phyloP scores from a whole-genome alignment of 2,329 filamentous ascomycete genomes.

The Botryotinia narcissicola region DNA sequence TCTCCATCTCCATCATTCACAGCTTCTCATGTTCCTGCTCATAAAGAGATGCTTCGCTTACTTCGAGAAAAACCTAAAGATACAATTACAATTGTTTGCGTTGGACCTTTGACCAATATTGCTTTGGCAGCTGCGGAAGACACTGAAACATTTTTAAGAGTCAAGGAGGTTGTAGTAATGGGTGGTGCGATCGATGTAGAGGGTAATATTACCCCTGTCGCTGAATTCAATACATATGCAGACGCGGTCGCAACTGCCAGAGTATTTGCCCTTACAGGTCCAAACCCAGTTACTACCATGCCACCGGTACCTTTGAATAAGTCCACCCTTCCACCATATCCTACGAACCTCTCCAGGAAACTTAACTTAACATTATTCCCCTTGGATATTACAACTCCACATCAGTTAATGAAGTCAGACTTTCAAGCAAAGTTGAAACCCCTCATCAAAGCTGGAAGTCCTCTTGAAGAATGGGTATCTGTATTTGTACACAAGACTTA shows the following conservation, averaged over 20 bases:
- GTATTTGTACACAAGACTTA: slow-evolving; percentile 72
- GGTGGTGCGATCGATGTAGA: slow-evolving; percentile 76
- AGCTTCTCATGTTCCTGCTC: slow-evolving; percentile 69
- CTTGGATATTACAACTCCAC: slow-evolving; percentile 72
- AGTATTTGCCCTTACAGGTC: slow-evolving; percentile 74
- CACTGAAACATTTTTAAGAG: slow-evolving; percentile 81
- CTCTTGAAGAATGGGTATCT: slow-evolving; percentile 69
- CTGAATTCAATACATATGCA: slow-evolving; percentile 95
- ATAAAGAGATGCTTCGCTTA: slow-evolving; percentile 86
- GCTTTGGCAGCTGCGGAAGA: slow-evolving; percentile 86
- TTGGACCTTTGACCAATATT: slow-evolving; percentile 92
- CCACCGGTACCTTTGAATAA: slow-evolving; percentile 60
- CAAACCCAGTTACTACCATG: slow-evolving; percentile 73
- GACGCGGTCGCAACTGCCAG: slow-evolving; percentile 76
- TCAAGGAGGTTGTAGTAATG: slow-evolving; percentile 94
- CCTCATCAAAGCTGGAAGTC: slow-evolving; percentile 60
- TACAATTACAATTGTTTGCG: slow-evolving; percentile 83
- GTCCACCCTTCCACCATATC: slow-evolving; percentile 59
- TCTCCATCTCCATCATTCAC: slow-evolving; percentile 59
- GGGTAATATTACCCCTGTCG: slow-evolving; percentile 82
- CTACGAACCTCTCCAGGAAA: slow-evolving; percentile 57
- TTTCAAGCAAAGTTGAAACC: slow-evolving; percentile 57
- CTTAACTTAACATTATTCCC: slow-evolving; percentile 71
- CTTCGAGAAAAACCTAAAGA: slow-evolving; percentile 77
- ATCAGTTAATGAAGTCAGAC: slow-evolving; percentile 60